phyloP scores from a whole-genome alignment of 768 basidiomycete genomes.

The Auriscalpium vulgare region DNA sequence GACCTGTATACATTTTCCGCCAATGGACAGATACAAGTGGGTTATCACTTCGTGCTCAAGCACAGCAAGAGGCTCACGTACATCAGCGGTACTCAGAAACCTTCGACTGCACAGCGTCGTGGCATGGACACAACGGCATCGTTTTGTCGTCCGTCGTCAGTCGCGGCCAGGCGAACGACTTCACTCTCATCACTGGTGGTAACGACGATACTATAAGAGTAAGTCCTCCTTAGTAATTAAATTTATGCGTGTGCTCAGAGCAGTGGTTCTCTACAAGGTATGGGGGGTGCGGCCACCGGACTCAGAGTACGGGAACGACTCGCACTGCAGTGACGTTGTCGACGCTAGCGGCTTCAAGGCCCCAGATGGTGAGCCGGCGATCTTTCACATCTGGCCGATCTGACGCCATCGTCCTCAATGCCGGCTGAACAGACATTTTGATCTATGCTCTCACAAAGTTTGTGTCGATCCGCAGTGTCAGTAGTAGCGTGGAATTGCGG shows the following conservation, averaged over 20 bases:
- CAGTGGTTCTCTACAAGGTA: conserved; percentile 19
- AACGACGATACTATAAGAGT: conserved; percentile 86
- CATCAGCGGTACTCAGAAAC: conserved; percentile 70
- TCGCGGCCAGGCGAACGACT: conserved; percentile 21
- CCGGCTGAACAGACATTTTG: conserved; percentile 47
- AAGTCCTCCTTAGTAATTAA: conserved; percentile 2
- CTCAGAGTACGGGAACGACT: neutral
- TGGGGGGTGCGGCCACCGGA: conserved; percentile 25
- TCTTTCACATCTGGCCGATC: neutral
- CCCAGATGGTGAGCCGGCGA: neutral
- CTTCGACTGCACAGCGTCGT: conserved; percentile 80
- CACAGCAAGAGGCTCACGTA: neutral
- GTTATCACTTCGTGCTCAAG: neutral
- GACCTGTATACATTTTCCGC: conserved; percentile 45
- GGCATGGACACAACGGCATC: conserved; percentile 76
- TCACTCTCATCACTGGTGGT: conserved; percentile 65
- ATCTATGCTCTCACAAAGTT: conserved; percentile 78
- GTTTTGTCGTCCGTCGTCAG: conserved; percentile 72
- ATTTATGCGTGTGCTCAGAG: neutral
- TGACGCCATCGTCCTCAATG: neutral
- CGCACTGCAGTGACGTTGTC: neutral
- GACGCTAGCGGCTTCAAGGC: conserved; percentile 4
- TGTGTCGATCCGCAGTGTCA: conserved; percentile 82
- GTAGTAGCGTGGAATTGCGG: conserved; percentile 51
- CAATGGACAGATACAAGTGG: conserved; percentile 60